phyloP scores from a whole-genome alignment of 225 moss, liverwort and hornwort species.

The Climacium dendroides region DNA sequence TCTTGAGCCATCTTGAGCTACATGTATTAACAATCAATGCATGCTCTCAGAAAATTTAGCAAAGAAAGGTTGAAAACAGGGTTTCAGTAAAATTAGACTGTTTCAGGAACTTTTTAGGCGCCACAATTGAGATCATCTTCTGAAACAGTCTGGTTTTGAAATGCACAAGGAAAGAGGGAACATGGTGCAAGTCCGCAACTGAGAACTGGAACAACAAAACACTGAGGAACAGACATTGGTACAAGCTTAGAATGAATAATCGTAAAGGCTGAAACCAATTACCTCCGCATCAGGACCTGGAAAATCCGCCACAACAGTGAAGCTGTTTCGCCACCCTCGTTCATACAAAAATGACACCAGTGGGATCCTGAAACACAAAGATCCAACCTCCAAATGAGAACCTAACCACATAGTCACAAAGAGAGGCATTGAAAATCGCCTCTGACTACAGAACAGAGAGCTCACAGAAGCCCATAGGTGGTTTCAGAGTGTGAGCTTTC shows the following conservation, averaged over 20 bases:
- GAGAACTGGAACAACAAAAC: not conserved
- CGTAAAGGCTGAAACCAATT: not conserved
- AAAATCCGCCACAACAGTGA: constrained; percentile 17
- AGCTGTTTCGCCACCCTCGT: constrained; percentile 63
- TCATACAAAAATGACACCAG: constrained; percentile 62
- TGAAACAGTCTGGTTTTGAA: not conserved
- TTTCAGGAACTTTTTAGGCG: not conserved
- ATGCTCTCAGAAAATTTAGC: not conserved
- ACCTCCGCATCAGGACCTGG: constrained; percentile 84
- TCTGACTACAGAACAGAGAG: not conserved
- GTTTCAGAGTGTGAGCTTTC: not conserved
- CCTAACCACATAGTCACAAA: not conserved
- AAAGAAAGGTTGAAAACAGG: not conserved
- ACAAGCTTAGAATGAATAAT: not conserved
- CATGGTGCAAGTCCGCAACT: not conserved
- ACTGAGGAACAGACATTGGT: not conserved
- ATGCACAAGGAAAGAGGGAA: not conserved
- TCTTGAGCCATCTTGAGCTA: constrained; percentile 1
- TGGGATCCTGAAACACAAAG: constrained; percentile 36
- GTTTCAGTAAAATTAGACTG: not conserved
- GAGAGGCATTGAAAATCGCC: not conserved
- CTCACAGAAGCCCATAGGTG: not conserved
- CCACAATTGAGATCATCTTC: not conserved
- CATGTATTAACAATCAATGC: not conserved
- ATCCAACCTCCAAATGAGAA: not conserved